A percentile compares a stretch with the other conserved stretches of the same genome.
Conservation (phyloP, 1,284 basidiomycete genomes). For the Exobasidium rhododendri region DNA sequence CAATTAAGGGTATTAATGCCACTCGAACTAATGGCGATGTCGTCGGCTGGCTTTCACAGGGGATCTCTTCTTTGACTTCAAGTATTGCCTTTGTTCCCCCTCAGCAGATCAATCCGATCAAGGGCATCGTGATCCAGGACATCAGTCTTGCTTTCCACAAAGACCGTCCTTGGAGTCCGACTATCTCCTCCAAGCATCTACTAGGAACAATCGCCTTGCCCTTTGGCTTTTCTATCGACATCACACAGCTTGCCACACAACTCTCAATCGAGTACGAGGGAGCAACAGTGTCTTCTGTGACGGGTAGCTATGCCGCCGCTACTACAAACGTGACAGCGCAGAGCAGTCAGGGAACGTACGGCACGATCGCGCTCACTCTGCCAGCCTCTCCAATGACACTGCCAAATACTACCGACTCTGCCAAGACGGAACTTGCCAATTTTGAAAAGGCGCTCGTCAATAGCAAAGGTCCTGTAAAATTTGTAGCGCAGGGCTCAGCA, state of each 20-base stretch:
- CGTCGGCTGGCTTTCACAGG: slow-evolving; percentile 69
- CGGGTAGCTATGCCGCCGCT: slow-evolving; percentile 26
- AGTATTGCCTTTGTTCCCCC: slow-evolving; percentile 65
- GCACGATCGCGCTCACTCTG: slow-evolving; percentile 68
- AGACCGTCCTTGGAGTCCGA: slow-evolving; percentile 64
- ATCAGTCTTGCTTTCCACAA: slow-evolving; percentile 65
- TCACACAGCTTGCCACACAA: slow-evolving; percentile 65
- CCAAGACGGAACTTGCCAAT: slow-evolving; percentile 43
- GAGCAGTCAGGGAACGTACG: slow-evolving; percentile 63
- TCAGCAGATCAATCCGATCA: slow-evolving; percentile 66
- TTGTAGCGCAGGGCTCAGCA: slow-evolving; percentile 66
- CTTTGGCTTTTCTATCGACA: slow-evolving; percentile 71
- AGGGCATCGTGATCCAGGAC: slow-evolving; percentile 65
- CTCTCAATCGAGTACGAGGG: slow-evolving; percentile 64
- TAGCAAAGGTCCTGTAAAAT: slow-evolving; percentile 60
- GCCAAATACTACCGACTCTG: slow-evolving; percentile 60
- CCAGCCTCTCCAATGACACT: slow-evolving; percentile 62
- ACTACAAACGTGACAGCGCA: slow-evolving; percentile 32
- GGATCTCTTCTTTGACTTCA: slow-evolving; percentile 64
- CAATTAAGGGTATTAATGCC: slow-evolving; percentile 63
- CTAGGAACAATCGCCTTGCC: slow-evolving; percentile 67
- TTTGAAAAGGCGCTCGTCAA: slow-evolving; percentile 55
- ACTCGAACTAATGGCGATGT: slow-evolving; percentile 62
- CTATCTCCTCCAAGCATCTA: slow-evolving; percentile 63
- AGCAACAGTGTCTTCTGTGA: slow-evolving; percentile 59